Evolutionary conservation across 495 filamentous ascomycete genomes (phyloP).

Genomic region (Penicillium diatomitis): DNA sequence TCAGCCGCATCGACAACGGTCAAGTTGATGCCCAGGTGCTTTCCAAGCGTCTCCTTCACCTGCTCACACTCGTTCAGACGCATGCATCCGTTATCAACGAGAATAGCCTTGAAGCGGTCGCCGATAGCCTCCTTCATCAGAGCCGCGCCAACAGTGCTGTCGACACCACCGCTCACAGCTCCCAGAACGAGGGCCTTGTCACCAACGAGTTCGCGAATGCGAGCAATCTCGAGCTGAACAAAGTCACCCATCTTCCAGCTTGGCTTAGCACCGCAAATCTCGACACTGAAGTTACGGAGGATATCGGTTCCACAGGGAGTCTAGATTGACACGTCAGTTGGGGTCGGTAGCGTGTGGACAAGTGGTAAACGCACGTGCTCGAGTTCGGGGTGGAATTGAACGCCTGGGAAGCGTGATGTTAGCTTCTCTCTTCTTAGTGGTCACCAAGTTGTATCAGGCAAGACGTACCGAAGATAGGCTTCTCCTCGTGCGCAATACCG

Average conservation of each 20-base stretch:
- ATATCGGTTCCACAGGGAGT: constrained; percentile 14
- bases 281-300: constrained; percentile 16
- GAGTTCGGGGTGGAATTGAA: constrained; percentile 21
- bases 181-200: constrained; percentile 10
- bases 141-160: constrained; percentile 78
- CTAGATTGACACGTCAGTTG: constrained; percentile 8
- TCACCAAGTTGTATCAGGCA: not conserved
- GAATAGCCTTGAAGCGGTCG: constrained; percentile 78
- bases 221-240: constrained; percentile 9
- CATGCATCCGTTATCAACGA: constrained; percentile 85
- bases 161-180: constrained; percentile 71
- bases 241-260: constrained; percentile 19
- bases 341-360: not conserved
- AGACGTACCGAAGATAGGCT: constrained; percentile 15
- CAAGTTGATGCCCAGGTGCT: constrained; percentile 81
- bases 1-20: constrained; percentile 77
- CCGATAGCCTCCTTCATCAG: constrained; percentile 80
- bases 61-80: constrained; percentile 72
- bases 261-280: constrained; percentile 13
- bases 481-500: constrained; percentile 11
- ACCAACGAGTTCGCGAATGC: constrained; percentile 18
- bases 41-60: constrained; percentile 64
- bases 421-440: not conserved
- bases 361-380: constrained; percentile 10
- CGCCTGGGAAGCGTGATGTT: constrained; percentile 5